Evolutionary conservation across 495 filamentous ascomycete species (phyloP), one percentile per base, ranked within the genome.

Genomic region (Staphylotrichum tortipilum): DNA sequence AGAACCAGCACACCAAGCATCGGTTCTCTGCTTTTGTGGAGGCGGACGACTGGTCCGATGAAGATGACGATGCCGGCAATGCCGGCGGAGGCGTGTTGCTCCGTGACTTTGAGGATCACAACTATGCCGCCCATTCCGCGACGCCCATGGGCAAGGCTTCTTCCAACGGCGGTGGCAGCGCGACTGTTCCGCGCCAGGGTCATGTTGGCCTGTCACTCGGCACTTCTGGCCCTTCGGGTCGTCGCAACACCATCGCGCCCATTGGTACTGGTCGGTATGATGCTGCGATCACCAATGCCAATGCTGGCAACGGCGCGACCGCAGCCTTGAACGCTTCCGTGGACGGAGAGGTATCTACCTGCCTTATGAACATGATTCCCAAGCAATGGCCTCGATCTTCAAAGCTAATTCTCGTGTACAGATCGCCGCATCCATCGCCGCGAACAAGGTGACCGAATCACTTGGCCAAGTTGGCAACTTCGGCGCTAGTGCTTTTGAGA

Each of bases 21-120:
- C 47, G 31, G 30, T 43, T 50, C 19, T 38, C 38, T 1, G 11
- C 31, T 1, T 36, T 50, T 11, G 34, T 12, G 10, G 31, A 56
- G 14, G 24, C 48, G 11, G 46, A 54, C 22, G 55, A 55, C 14
- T 14, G 42, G 10, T 45, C 52, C 24, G 50, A 55, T 2, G 52
- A 55, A 4, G 51, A 48, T 47, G 22, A 29, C 38, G n/a, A n/a
- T n/a, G n/a, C n/a, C n/a, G n/a, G n/a, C n/a, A n/a, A n/a, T n/a
- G n/a, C n/a, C n/a, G 46, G 36, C 22, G 44, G 48, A n/a, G 49
- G 49, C 2, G 49, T 52, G 10, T 11, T 24, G 33, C 49, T 52
- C 11, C 34, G 49, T 12, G 49, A 52, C 11, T 52, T 52, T 8
- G 49, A 52, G 5, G 31, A 45, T 4, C 34, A 52, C n/a, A 35